A percentile compares a stretch with the other conserved stretches of the same genome.
These are phyloP conservation scores for Raffaelea ambrosiae DNA, from an alignment of 2,329 filamentous ascomycete species.

Conservation along the genomic window DNA sequence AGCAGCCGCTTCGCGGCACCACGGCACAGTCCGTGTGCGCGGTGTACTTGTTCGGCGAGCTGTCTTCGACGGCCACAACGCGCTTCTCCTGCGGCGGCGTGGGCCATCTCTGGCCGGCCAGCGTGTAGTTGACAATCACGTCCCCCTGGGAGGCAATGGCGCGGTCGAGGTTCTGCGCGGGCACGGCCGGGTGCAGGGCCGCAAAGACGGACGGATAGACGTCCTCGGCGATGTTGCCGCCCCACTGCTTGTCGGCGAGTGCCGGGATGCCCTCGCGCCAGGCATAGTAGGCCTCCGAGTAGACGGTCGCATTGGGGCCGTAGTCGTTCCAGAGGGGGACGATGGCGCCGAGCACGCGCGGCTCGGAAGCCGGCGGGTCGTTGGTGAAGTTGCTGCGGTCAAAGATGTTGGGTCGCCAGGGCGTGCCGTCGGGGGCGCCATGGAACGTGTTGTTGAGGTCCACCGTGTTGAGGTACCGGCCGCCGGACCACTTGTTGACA, in stretches of 20 bases:
- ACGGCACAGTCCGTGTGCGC: slow-evolving; percentile 28
- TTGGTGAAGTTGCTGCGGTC: slow-evolving; percentile 37
- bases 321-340: slow-evolving; percentile 47
- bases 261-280: slow-evolving; percentile 41
- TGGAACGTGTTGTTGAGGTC: slow-evolving; percentile 38
- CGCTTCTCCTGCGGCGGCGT: neutral
- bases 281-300: slow-evolving; percentile 43
- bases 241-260: slow-evolving; percentile 45
- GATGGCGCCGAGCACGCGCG: slow-evolving; percentile 37
- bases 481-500: slow-evolving; percentile 40
- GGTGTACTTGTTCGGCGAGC: slow-evolving; percentile 30
- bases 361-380: slow-evolving; percentile 31
- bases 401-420: slow-evolving; percentile 41
- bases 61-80: slow-evolving; percentile 22
- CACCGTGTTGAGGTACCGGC: slow-evolving; percentile 25
- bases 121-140: slow-evolving; percentile 26
- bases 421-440: slow-evolving; percentile 30
- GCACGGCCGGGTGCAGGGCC: slow-evolving; percentile 28
- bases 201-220: slow-evolving; percentile 20
- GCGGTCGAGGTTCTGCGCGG: slow-evolving; percentile 42
- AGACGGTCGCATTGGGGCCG: slow-evolving; percentile 40
- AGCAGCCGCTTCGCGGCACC: no score
- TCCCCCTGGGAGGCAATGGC: slow-evolving; percentile 25
- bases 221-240: slow-evolving; percentile 16
- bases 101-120: slow-evolving; percentile 7